Conservation (phyloP, 2,329 filamentous ascomycete genomes). For the Teratosphaeria epicoccoides region DNA sequence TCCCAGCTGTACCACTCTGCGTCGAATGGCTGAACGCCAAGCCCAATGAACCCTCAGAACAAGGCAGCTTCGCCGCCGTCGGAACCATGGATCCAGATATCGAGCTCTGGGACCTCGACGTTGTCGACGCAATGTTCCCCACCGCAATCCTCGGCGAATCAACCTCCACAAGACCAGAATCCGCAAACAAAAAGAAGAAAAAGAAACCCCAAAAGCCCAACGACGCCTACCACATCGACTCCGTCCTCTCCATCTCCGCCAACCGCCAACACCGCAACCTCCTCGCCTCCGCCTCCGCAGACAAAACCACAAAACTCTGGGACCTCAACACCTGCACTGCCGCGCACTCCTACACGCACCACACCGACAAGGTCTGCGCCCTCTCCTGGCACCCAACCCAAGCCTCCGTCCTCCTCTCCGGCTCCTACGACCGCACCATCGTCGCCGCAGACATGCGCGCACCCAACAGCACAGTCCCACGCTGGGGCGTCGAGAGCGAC, state of each 20-base stretch:
- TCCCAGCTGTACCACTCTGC: constrained; percentile 89
- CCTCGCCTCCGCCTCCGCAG: constrained; percentile 86
- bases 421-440: constrained; percentile 88
- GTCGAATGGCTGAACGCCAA: constrained; percentile 92
- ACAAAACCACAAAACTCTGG: constrained; percentile 97
- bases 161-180: constrained; percentile 35
- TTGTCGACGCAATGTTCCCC: constrained; percentile 95
- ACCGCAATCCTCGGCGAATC: constrained; percentile 82
- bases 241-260: constrained; percentile 78
- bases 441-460: constrained; percentile 95
- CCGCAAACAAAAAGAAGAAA: constrained; percentile 68
- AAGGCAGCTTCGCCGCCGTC: constrained; percentile 85
- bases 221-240: constrained; percentile 86
- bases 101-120: constrained; percentile 94
- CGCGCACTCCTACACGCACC: constrained; percentile 89
- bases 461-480: constrained; percentile 66
- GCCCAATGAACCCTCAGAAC: constrained; percentile 62
- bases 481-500: constrained; percentile 92
- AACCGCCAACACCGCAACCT: constrained; percentile 92
- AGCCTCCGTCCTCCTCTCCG: constrained; percentile 78
- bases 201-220: constrained; percentile 85
- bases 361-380: constrained; percentile 96
- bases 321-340: constrained; percentile 85
- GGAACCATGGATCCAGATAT: constrained; percentile 98
- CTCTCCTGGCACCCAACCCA: constrained; percentile 85